These are phyloP conservation scores for Quercus rubra DNA, from an alignment of 306 rosid species.

Conservation along the genomic window DNA sequence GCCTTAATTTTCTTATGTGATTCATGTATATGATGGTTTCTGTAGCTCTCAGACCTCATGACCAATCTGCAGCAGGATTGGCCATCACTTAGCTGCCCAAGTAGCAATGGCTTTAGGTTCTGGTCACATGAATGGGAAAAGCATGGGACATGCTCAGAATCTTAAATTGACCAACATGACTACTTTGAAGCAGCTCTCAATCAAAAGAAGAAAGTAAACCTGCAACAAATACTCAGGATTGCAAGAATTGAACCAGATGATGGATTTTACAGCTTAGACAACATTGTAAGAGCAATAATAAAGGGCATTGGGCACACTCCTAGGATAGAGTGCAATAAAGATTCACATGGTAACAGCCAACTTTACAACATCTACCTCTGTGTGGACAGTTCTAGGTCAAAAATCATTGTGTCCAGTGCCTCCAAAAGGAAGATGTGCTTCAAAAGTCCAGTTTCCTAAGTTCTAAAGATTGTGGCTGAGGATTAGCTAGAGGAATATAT, in stretches of 20 bases:
- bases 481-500: no score
- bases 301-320: slow-evolving; percentile 41
- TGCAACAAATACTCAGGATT: slow-evolving; percentile 40
- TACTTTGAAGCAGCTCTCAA: slow-evolving; percentile 66
- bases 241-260: slow-evolving; percentile 70
- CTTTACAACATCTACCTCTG: slow-evolving; percentile 62
- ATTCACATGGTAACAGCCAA: slow-evolving; percentile 39
- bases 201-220: slow-evolving; percentile 50
- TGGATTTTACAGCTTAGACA: slow-evolving; percentile 42
- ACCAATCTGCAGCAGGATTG: slow-evolving; percentile 47
- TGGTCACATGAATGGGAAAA: slow-evolving; percentile 92
- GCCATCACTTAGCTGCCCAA: slow-evolving; percentile 88
- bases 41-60: slow-evolving; percentile 25
- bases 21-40: no score
- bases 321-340: slow-evolving; percentile 57
- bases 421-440: background rate
- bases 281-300: slow-evolving; percentile 43
- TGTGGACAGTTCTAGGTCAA: slow-evolving; percentile 52
- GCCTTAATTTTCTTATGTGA: no score
- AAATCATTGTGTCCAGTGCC: slow-evolving; percentile 47
- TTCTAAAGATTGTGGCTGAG: slow-evolving; percentile 1
- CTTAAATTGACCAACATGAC: slow-evolving; percentile 56
- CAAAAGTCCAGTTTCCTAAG: slow-evolving; percentile 46
- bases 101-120: slow-evolving; percentile 68
- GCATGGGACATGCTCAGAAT: slow-evolving; percentile 76